Percentiles rank a stretch among this genome's conserved stretches.
These are phyloP conservation scores for Debaryomyces tyrocola DNA, from an alignment of 805 yeast genomes.

Conservation along the genomic window DNA sequence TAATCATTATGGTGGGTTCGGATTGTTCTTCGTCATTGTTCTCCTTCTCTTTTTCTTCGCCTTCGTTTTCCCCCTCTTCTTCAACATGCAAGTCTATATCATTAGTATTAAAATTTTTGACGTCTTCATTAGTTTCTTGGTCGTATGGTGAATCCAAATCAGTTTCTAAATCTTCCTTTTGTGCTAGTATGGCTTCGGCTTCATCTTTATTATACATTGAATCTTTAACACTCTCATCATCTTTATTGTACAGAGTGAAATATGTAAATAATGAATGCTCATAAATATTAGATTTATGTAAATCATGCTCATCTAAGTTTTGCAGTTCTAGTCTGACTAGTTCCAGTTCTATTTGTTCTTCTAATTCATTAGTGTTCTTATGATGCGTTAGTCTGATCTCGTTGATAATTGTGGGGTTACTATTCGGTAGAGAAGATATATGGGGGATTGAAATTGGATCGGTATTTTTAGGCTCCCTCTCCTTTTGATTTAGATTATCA, in stretches of 20 bases:
- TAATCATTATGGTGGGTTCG: not conserved
- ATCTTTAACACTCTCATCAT: conserved; percentile 4
- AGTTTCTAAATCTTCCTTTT: conserved; percentile 3
- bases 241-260: conserved; percentile 11
- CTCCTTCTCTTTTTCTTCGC: conserved; percentile 3
- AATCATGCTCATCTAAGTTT: conserved; percentile 13
- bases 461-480: too few relatives aligned
- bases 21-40: not conserved
- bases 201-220: conserved; percentile 9
- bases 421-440: conserved; percentile 3
- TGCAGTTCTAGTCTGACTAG: conserved; percentile 7
- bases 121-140: too few relatives aligned
- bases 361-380: not conserved
- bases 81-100: not conserved
- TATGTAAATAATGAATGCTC: conserved; percentile 20
- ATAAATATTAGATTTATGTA: conserved; percentile 10
- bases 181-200: conserved; percentile 1
- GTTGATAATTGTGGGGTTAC: not conserved
- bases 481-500: too few relatives aligned
- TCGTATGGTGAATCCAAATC: conserved; percentile 1
- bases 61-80: not conserved
- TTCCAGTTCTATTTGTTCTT: conserved; percentile 1
- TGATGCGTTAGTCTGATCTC: too few relatives aligned
- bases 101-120: too few relatives aligned
- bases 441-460: conserved; percentile 1